These are phyloP conservation scores for Cercospora sp. DNA, from an alignment of 2,329 filamentous ascomycete species.

Conservation along the genomic window DNA sequence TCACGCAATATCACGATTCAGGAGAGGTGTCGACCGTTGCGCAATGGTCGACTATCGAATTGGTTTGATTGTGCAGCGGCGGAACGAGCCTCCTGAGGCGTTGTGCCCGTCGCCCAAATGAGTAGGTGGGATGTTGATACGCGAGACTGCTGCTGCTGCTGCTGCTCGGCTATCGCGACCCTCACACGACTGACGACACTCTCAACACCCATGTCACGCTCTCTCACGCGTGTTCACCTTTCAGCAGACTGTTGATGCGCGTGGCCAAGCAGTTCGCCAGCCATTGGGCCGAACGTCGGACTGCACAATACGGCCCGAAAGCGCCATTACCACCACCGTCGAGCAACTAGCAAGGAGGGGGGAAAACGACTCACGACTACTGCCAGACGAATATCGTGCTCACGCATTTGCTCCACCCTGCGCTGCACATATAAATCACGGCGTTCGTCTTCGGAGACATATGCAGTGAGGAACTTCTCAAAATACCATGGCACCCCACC, in stretches of 20 bases:
- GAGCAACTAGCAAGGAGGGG: not conserved
- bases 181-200: not conserved
- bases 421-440: not conserved
- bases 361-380: not conserved
- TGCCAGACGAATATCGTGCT: not conserved
- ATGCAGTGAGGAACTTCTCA: not conserved
- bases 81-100: not conserved
- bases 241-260: not conserved
- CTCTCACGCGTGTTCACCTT: not conserved
- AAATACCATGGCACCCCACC: constrained; percentile 43
- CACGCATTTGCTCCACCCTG: not conserved
- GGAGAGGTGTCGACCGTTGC: not conserved
- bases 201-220: not conserved
- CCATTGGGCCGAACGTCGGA: not conserved
- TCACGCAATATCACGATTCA: not conserved
- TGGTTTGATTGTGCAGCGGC: not conserved
- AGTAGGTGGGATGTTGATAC: not conserved
- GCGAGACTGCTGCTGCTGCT: not conserved
- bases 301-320: not conserved
- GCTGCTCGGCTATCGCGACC: not conserved
- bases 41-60: not conserved
- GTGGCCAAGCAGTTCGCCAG: not conserved
- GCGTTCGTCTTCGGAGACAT: not conserved
- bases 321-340: not conserved
- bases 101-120: not conserved